Base-by-base conservation (phyloP, 805 yeast species). In the Kazachstania psychrophila region DNA sequence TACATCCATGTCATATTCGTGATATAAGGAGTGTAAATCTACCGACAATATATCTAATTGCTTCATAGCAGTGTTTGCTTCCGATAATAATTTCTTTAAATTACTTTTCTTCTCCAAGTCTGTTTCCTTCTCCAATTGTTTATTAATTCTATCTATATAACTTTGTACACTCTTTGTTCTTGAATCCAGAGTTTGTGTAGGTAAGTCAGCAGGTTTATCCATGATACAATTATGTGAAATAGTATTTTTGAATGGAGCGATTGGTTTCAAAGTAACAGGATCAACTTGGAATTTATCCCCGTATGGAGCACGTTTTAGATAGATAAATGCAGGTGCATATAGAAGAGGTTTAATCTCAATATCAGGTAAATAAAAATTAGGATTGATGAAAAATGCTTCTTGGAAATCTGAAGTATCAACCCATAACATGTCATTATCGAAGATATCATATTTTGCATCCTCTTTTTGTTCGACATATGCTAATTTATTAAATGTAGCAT, bases 271-370 rank as follows among this genome's bases (percentile, higher is more conserved):
- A 2, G 65, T 59, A 9, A 52, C 53, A n/a, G 55, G 52, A 43
- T 64, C 64, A n/a, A 63, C 44, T 38, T 66, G 69, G 37, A 51
- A 60, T 36, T 51, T 59, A 28, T 65, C 64, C 2, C 66, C 69
- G 42, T 70, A 66, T 35, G 66, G 68, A 2, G 85, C 76, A 43
- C 79, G 76, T 33, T 89, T 68, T 42, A 72, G 62, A 54, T 84
- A 88, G 3, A 79, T 65, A 52, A 87, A 79, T 30, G 74, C 63
- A 5, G 89, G 83, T 0, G 94, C 67, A 55, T 63, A 75, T 47
- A 84, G 48, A 43, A 87, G 58, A 2, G 94, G 89, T 29, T 62
- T 51, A 2, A 79, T 70, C 11, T 59, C 62, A 32, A 85, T 65
- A 10, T 48, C 29, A 40, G 78, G 64, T 4, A 58, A 48, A 34